Evolutionary conservation across 106 monocot genomes (phyloP).

Genomic region (Dendrobium huoshanense): DNA sequence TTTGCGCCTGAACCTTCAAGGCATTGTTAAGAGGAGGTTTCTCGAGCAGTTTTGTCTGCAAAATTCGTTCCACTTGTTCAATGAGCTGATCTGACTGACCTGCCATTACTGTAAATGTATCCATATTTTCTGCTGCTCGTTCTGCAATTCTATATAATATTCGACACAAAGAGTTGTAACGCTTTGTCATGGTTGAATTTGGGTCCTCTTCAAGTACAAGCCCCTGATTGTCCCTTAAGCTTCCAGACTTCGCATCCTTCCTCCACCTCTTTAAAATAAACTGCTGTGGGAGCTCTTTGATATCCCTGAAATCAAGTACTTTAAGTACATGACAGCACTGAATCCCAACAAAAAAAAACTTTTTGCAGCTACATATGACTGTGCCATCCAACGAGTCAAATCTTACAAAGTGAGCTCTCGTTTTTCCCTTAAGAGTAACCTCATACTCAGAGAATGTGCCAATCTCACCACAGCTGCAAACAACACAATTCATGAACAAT

Average conservation of each 20-base stretch:
- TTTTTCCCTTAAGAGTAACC: conserved; percentile 38
- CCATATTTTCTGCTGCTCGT: conserved; percentile 54
- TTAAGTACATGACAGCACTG: conserved; percentile 69
- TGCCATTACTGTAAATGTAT: conserved; percentile 49
- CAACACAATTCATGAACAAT: conserved; percentile 41
- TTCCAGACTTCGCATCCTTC: conserved; percentile 55
- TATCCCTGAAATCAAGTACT: conserved; percentile 50
- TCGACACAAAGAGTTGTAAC: conserved; percentile 50
- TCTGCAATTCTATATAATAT: conserved; percentile 54
- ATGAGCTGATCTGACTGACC: conserved; percentile 58
- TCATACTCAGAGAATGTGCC: conserved; percentile 46
- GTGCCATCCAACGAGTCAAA: conserved; percentile 57
- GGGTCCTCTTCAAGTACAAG: conserved; percentile 24
- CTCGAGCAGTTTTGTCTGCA: conserved; percentile 36
- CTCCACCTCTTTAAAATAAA: conserved; percentile 64
- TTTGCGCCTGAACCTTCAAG: conserved; percentile 23
- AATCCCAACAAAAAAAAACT: conserved; percentile 47
- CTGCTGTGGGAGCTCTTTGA: conserved; percentile 55
- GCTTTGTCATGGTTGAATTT: conserved; percentile 26
- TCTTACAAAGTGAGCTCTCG: conserved; percentile 45
- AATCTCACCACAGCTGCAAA: conserved; percentile 48
- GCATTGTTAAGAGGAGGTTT: conserved; percentile 25
- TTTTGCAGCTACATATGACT: conserved; percentile 52
- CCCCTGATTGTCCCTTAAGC: conserved; percentile 28
- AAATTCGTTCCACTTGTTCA: conserved; percentile 49